Conservation (phyloP, 179 eudicot genomes). For the Silene coronaria region DNA sequence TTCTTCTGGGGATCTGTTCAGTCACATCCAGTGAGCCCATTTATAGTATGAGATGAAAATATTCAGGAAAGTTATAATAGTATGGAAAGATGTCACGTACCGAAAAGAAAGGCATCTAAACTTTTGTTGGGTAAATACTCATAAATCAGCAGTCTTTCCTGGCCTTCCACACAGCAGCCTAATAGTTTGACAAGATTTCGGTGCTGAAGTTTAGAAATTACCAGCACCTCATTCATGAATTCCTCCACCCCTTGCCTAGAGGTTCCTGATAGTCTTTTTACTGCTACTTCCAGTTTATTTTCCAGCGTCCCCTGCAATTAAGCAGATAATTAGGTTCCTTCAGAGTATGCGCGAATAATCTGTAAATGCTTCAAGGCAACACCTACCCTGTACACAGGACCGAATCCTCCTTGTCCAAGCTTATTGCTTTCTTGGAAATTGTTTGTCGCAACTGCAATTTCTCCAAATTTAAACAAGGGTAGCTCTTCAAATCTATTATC, state of each 20-base stretch:
- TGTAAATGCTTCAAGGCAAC: no score
- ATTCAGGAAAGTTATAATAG: neutral
- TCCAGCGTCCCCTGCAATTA: conserved; percentile 24
- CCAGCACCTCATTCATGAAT: conserved; percentile 32
- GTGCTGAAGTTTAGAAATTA: conserved; percentile 35
- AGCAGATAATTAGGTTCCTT: neutral
- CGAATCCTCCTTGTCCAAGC: conserved; percentile 41
- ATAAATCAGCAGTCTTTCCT: conserved; percentile 28
- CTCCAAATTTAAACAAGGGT: conserved; percentile 23
- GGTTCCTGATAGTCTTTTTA: conserved; percentile 30
- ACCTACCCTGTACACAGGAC: conserved; percentile 30
- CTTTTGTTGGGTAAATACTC: conserved; percentile 30
- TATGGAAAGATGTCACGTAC: conserved; percentile 8
- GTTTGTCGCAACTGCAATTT: conserved; percentile 27
- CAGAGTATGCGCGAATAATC: neutral
- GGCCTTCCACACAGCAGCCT: conserved; percentile 31
- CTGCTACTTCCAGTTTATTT: conserved; percentile 23
- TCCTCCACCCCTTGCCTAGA: conserved; percentile 30
- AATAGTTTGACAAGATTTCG: conserved; percentile 30
- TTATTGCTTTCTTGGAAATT: conserved; percentile 24
- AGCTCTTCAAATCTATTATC: conserved; percentile 21
- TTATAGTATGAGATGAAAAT: neutral
- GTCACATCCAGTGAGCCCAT: neutral
- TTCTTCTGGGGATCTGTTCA: conserved; percentile 24
- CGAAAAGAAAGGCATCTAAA: conserved; percentile 35